Base-by-base conservation (phyloP, 129 eudicot species). In the Pseudognaphalium luteoalbum region DNA sequence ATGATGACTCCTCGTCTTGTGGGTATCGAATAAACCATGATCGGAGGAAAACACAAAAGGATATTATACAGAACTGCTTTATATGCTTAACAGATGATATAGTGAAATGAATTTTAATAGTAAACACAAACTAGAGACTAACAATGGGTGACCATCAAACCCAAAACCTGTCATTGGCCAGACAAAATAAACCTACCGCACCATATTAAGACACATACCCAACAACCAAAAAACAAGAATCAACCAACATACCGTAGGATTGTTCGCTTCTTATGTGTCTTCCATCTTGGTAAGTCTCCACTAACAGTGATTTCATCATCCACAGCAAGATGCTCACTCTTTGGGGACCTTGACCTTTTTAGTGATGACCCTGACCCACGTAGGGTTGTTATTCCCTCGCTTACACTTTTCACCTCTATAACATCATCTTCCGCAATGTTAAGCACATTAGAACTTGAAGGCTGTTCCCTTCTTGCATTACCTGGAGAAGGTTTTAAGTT, bases 191-290 rank as follows among this genome's bases (percentile, higher is more conserved):
- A 39, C 68, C 78, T 72, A 39, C 58, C 51, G 59, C 60, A 19
- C 73, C 78, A 70, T 70, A 8, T 78, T 78, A 60, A 50, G 62
- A 32, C 30, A 71, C 63, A 8, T 41, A 83, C 30, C 47, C 33
- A 62, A 64, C 12, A 64, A 79, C 21, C 62, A 12, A 52, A 19
- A 19, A 19, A 25, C 54, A 51, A 54, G 44, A 7, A 59, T 78
- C 69, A 74, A 64, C 64, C 47, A 28, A 44, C 74, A 61, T 78
- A 80, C 63, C 75, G 75, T 74, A 35, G 72, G 62, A 89, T 89
- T 11, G 99, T 91, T 71, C 97, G 80, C 84, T 83, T 95, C 84
- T 89, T 95, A 75, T 95, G 94, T 7, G 84, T 78, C 81, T 75
- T 91, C 99, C 99, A 95, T 5, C 93, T 77, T 34, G 88, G 72